Conservation (phyloP, 176 grass and related monocot genomes). For the Avena eriantha region DNA sequence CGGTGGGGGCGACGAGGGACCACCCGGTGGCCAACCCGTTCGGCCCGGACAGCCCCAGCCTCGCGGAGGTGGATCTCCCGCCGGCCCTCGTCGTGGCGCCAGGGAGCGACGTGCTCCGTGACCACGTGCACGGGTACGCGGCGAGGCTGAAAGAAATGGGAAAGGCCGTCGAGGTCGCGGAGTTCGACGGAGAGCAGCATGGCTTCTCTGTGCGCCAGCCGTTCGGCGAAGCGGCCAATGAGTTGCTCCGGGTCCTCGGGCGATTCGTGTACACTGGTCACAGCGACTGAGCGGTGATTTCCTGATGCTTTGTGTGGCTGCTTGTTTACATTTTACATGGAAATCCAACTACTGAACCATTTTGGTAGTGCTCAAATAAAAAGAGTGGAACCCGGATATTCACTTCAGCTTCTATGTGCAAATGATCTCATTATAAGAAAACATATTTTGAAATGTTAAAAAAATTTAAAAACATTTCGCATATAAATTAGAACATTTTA, state of each 20-base stretch:
- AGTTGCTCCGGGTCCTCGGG: conserved; percentile 49
- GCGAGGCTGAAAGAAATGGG: conserved; percentile 53
- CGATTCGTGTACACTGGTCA: conserved; percentile 28
- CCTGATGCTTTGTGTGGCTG: neutral
- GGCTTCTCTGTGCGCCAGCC: conserved; percentile 51
- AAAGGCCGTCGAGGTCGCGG: conserved; percentile 54
- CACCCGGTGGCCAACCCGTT: conserved; percentile 76
- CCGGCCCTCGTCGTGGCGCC: conserved; percentile 52
- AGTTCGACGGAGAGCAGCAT: conserved; percentile 59
- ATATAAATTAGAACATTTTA: no score
- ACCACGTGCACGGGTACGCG: conserved; percentile 52
- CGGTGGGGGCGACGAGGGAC: conserved; percentile 52
- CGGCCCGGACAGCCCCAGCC: conserved; percentile 27
- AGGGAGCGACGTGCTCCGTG: conserved; percentile 16
- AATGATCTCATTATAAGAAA: no score
- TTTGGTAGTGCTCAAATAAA: no score
- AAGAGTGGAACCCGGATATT: no score
- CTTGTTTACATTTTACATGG: neutral
- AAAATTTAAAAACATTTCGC: no score
- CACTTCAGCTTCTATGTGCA: no score
- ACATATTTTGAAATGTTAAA: no score
- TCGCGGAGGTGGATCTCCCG: conserved; percentile 45
- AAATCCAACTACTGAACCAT: no score
- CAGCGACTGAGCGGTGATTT: neutral
- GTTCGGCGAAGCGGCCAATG: conserved; percentile 34